phyloP scores from a whole-genome alignment of 1,139 yeast genomes.

The Kazachstania sp. region DNA sequence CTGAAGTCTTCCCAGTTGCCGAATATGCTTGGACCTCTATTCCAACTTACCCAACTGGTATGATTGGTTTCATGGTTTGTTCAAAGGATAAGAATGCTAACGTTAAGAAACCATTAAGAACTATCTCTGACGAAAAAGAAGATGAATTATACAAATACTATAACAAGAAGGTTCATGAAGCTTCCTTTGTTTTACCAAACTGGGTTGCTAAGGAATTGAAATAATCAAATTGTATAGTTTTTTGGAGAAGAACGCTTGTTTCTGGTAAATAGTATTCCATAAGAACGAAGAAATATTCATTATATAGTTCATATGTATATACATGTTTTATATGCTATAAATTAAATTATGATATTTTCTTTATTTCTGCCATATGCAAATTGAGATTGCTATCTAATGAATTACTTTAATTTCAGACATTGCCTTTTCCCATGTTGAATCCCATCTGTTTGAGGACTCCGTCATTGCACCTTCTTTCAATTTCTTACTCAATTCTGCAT shows the following conservation, averaged over 20 bases:
- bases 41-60: slow-evolving; percentile 92
- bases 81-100: slow-evolving; percentile 59
- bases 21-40: slow-evolving; percentile 82
- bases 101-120: slow-evolving; percentile 61
- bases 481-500: slow-evolving; percentile 30
- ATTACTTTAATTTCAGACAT: slow-evolving; percentile 21
- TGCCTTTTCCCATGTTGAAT: slow-evolving; percentile 53
- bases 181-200: slow-evolving; percentile 80
- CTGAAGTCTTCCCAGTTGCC: slow-evolving; percentile 75
- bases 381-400: slow-evolving; percentile 3
- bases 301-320: background rate
- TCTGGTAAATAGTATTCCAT: background rate
- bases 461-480: slow-evolving; percentile 59
- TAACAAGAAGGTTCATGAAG: slow-evolving; percentile 69
- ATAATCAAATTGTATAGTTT: slow-evolving; percentile 1
- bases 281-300: background rate
- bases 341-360: too few relatives aligned
- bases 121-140: slow-evolving; percentile 56
- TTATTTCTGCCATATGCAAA: too few relatives aligned
- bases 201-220: slow-evolving; percentile 53
- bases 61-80: slow-evolving; percentile 90
- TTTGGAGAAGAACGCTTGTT: background rate
- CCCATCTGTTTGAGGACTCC: slow-evolving; percentile 69
- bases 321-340: background rate
- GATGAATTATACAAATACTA: slow-evolving; percentile 63